Conservation (phyloP, 2,329 filamentous ascomycete genomes). For the Penicillium sp. region DNA sequence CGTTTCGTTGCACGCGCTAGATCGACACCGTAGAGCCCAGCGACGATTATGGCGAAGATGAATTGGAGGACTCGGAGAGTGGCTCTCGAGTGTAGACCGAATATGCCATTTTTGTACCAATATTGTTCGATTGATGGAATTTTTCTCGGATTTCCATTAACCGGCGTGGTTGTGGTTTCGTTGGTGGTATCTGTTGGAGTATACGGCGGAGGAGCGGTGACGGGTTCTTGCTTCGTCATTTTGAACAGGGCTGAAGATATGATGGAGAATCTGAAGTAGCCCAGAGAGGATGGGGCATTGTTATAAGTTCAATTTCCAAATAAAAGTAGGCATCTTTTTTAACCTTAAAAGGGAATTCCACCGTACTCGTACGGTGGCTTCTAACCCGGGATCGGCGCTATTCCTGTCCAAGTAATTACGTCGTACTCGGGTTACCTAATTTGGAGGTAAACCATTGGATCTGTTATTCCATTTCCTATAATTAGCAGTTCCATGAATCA, state of each 20-base stretch:
- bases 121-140: slow-evolving; percentile 6
- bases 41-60: slow-evolving; percentile 14
- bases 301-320: neutral
- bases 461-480: neutral
- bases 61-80: slow-evolving; percentile 17
- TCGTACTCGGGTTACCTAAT: neutral
- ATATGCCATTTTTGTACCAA: slow-evolving; percentile 12
- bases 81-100: slow-evolving; percentile 7
- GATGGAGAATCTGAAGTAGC: neutral
- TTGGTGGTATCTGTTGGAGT: neutral
- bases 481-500: neutral
- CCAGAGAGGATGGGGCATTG: neutral
- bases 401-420: neutral
- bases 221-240: neutral
- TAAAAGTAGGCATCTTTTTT: neutral
- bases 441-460: neutral
- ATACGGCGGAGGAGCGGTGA: neutral
- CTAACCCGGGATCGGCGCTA: neutral
- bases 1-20: slow-evolving; percentile 14
- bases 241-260: neutral
- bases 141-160: neutral
- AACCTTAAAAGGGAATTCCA: neutral
- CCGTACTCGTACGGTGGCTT: neutral
- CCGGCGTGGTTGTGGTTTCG: neutral
- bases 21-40: slow-evolving; percentile 20